A percentile compares a stretch with the other conserved stretches of the same genome.
These are phyloP conservation scores for Picocystis salinarum DNA, from an alignment of 139 green algal genomes.

Conservation along the genomic window DNA sequence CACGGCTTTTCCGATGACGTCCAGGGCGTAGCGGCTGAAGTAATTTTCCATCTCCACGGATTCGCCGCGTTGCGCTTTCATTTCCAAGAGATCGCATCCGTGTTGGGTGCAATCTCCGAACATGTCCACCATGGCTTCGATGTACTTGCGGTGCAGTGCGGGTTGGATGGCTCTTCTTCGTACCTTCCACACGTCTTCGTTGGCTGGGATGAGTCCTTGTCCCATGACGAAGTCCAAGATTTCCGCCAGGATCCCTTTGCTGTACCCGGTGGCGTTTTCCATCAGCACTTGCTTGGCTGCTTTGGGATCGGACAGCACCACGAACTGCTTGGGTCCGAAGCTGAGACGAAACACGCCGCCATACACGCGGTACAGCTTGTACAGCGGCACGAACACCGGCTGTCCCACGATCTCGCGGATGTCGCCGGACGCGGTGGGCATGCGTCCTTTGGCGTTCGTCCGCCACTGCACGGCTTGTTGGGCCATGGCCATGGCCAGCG, in stretches of 20 bases:
- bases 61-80: constrained; percentile 9
- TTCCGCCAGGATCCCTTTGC: constrained; percentile 71
- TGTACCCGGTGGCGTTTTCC: constrained; percentile 75
- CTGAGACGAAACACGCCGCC: constrained; percentile 68
- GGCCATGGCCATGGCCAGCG: constrained; percentile 34
- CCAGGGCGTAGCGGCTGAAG: constrained; percentile 74
- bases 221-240: constrained; percentile 94
- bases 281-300: constrained; percentile 61
- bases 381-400: constrained; percentile 89
- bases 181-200: constrained; percentile 73
- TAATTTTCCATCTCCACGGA: constrained; percentile 85
- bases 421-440: constrained; percentile 65
- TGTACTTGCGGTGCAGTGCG: constrained; percentile 64
- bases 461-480: constrained; percentile 42
- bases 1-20: constrained; percentile 96
- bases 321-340: constrained; percentile 90
- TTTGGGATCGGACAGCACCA: constrained; percentile 71
- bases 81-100: constrained; percentile 31
- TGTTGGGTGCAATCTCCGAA: constrained; percentile 65
- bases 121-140: constrained; percentile 59
- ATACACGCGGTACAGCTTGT: constrained; percentile 55
- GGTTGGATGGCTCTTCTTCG: constrained; percentile 46
- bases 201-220: constrained; percentile 74
- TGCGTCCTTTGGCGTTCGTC: constrained; percentile 22
- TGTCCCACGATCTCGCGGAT: constrained; percentile 77